Evolutionary conservation across 2,329 filamentous ascomycete species (phyloP).

Genomic region (Podosphaera aphanis): DNA sequence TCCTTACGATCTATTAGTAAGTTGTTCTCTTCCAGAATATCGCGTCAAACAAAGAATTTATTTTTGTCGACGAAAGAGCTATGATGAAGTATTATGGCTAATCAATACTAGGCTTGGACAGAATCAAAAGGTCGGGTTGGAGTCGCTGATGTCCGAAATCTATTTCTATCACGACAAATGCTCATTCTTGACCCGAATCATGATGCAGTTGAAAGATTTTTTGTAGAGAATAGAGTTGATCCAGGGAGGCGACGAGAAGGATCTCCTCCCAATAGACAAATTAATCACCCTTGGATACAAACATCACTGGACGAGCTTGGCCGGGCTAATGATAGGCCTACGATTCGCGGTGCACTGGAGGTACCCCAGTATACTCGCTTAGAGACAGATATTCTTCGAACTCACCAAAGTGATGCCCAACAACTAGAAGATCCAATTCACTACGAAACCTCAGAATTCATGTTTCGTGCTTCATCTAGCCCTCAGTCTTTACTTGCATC

Average conservation of each 20-base stretch:
- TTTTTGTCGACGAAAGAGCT: neutral
- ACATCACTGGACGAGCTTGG: neutral
- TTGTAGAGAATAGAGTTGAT: constrained; percentile 9
- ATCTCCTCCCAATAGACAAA: neutral
- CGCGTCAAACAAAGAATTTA: neutral
- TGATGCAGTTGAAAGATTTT: constrained; percentile 21
- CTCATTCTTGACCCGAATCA: constrained; percentile 37
- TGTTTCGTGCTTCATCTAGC: no score
- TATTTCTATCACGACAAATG: constrained; percentile 44
- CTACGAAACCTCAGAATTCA: neutral
- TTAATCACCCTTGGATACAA: neutral
- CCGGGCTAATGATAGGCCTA: neutral
- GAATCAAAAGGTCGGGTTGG: constrained; percentile 64
- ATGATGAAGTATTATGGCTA: neutral
- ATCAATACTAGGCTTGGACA: constrained; percentile 42
- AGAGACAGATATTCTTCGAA: no score
- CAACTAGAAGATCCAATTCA: no score
- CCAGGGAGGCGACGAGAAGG: constrained; percentile 5
- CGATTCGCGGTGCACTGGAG: constrained; percentile 19
- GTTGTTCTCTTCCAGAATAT: neutral
- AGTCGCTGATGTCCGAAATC: constrained; percentile 46
- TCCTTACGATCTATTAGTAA: constrained; percentile 54
- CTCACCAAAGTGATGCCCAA: no score
- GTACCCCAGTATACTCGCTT: constrained; percentile 16
- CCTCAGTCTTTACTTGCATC: constrained; percentile 1